phyloP scores from a whole-genome alignment of 768 basidiomycete genomes.

The Tremella yokohamensis region DNA sequence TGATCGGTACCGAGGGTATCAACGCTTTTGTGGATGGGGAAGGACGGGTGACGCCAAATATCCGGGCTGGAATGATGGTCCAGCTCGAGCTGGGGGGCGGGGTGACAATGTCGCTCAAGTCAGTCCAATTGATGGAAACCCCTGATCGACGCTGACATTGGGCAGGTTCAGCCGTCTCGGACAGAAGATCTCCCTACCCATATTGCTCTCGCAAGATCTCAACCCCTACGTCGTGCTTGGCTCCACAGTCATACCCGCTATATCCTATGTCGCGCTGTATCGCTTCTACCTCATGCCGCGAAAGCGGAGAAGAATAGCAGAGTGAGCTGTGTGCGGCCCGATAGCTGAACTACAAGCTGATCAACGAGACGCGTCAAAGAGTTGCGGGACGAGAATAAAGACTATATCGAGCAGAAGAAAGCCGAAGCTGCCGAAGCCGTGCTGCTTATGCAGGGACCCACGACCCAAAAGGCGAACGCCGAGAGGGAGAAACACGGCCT shows the following conservation, averaged over 20 bases:
- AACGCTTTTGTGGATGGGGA: slow-evolving; percentile 48
- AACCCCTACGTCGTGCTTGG: slow-evolving; percentile 44
- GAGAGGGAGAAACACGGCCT: slow-evolving; percentile 71
- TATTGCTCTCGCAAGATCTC: slow-evolving; percentile 48
- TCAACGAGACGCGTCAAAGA: slow-evolving; percentile 62
- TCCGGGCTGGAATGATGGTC: slow-evolving; percentile 42
- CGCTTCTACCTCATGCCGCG: slow-evolving; percentile 50
- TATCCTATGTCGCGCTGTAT: slow-evolving; percentile 48
- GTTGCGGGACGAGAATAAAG: slow-evolving; percentile 61
- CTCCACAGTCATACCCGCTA: slow-evolving; percentile 49
- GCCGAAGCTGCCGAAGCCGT: slow-evolving; percentile 64
- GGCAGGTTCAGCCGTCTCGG: slow-evolving; percentile 51
- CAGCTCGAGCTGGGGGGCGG: slow-evolving; percentile 42
- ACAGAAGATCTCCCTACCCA: slow-evolving; percentile 48
- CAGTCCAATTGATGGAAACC: not conserved
- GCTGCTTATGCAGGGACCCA: slow-evolving; percentile 65
- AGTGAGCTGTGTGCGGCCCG: slow-evolving; percentile 30
- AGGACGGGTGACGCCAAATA: slow-evolving; percentile 47
- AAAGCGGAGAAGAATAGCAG: slow-evolving; percentile 37
- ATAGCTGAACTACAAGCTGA: not conserved
- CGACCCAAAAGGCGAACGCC: slow-evolving; percentile 61
- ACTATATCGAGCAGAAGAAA: slow-evolving; percentile 63
- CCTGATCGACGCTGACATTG: not conserved
- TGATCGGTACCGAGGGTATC: slow-evolving; percentile 30
- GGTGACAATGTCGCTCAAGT: slow-evolving; percentile 31